Evolutionary conservation across 257 asterid genomes (phyloP), one percentile per base, ranked within the genome.

Genomic region (Coffea eugenioides): DNA sequence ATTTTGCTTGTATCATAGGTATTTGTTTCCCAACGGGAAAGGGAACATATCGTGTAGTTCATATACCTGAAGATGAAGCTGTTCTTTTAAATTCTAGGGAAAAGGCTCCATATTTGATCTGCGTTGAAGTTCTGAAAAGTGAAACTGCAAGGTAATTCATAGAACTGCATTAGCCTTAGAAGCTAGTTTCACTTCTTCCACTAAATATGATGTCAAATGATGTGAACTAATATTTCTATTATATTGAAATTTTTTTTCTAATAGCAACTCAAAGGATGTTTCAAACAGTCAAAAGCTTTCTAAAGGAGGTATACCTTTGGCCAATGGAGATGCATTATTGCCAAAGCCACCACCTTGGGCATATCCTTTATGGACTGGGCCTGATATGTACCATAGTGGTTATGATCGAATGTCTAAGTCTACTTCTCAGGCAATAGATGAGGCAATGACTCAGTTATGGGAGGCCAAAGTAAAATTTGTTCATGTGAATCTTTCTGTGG

Each of bases 271-370:
- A 62, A 96, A 92, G 83, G 99, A 96, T 84, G 88, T 84, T 39
- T 80, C 84, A 73, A 87, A 82, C 83, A 83, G 90, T 64, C 97
- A 91, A 87, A 93, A 96, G 90, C 97, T 94, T 72, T 96, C 97
- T 62, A 96, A 83, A 92, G 99, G 98, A 80, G 99, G 99, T 73
- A 96, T 96, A 80, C 99, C 99, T 46, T 83, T 94, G 87, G 99
- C 99, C 56, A 94, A 96, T 88, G 97, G 99, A 83, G 98, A 96
- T 89, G 98, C 88, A 43, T 84, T 96, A 75, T 86, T 96, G 89
- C 98, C 92, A 65, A 94, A 94, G 90, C 98, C 99, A 72, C 99
- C 99, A 34, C 99, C 98, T 59, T 96, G 99, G 99, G 99, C 99
- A 74, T 96, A 89, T 90, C 99, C 98, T 82, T 83, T 92, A 74